Evolutionary conservation across 768 basidiomycete species (phyloP).

Genomic region (Boletus subcaerulescens): DNA sequence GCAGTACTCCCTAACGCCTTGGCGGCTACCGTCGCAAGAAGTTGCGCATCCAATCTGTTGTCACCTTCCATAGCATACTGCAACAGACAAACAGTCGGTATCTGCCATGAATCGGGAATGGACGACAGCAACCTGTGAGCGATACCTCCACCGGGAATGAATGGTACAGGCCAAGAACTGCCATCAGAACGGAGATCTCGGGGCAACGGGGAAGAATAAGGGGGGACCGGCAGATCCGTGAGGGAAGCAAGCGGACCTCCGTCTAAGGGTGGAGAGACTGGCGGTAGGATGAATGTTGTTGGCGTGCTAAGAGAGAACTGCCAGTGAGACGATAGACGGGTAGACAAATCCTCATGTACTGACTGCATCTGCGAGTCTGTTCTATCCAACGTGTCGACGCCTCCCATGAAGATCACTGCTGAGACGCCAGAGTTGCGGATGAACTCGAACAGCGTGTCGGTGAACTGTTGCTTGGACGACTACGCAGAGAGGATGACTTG

Average conservation of each 20-base stretch:
- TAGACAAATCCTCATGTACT: slow-evolving; percentile 22
- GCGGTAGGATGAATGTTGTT: slow-evolving; percentile 55
- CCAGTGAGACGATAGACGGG: slow-evolving; percentile 5
- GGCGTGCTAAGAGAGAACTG: slow-evolving; percentile 46
- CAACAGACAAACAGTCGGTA: slow-evolving; percentile 57
- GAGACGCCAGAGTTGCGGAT: slow-evolving; percentile 47
- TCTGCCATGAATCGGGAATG: slow-evolving; percentile 46
- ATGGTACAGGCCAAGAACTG: slow-evolving; percentile 46
- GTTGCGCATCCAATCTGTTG: slow-evolving; percentile 67
- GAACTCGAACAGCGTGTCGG: slow-evolving; percentile 55
- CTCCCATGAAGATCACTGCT: slow-evolving; percentile 63
- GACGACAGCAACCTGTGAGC: slow-evolving; percentile 63
- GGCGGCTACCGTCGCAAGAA: slow-evolving; percentile 53
- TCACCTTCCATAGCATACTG: slow-evolving; percentile 84
- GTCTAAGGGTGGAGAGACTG: slow-evolving; percentile 42
- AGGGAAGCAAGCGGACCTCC: slow-evolving; percentile 45
- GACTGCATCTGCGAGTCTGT: slow-evolving; percentile 79
- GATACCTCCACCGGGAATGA: slow-evolving; percentile 78
- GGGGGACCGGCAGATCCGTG: slow-evolving; percentile 46
- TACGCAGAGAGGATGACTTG: slow-evolving; percentile 26
- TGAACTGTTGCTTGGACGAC: slow-evolving; percentile 68
- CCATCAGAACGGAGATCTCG: slow-evolving; percentile 31
- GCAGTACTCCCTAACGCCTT: slow-evolving; percentile 44
- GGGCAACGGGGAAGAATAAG: slow-evolving; percentile 49
- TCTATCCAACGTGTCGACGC: slow-evolving; percentile 71